These are phyloP conservation scores for Lentinula novae-zelandiae DNA, from an alignment of 1,284 basidiomycete genomes.

Conservation along the genomic window DNA sequence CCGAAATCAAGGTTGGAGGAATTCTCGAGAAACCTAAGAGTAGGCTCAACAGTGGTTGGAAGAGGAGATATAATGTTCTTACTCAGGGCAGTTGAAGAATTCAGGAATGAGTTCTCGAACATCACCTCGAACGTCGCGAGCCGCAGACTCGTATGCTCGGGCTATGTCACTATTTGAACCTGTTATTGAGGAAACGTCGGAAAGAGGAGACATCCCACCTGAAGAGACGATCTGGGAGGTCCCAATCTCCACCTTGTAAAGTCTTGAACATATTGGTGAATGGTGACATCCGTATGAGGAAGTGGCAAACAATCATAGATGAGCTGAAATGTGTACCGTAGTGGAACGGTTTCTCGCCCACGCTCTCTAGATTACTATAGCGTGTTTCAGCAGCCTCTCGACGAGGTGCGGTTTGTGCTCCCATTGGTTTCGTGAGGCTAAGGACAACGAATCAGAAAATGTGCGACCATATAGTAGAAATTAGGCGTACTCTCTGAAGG, in stretches of 20 bases:
- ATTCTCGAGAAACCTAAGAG: slow-evolving; percentile 66
- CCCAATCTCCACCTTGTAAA: slow-evolving; percentile 91
- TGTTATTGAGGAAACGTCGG: too few relatives aligned
- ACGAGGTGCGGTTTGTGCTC: slow-evolving; percentile 76
- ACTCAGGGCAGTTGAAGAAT: slow-evolving; percentile 83
- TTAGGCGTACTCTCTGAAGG: slow-evolving; percentile 71
- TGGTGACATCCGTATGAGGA: slow-evolving; percentile 86
- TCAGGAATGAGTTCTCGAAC: slow-evolving; percentile 94
- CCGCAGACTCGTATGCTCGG: slow-evolving; percentile 83
- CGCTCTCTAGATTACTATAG: slow-evolving; percentile 76
- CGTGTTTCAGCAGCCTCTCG: slow-evolving; percentile 71
- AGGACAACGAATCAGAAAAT: slow-evolving; percentile 11
- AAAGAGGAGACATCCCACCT: slow-evolving; percentile 35
- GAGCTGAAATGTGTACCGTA: slow-evolving; percentile 96
- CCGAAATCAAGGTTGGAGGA: slow-evolving; percentile 81
- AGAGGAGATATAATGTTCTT: slow-evolving; percentile 18
- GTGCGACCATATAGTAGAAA: not conserved
- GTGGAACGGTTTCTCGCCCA: slow-evolving; percentile 86
- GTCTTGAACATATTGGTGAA: slow-evolving; percentile 93
- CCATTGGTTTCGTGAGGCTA: slow-evolving; percentile 87
- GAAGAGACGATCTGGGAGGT: slow-evolving; percentile 92
- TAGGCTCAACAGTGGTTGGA: not conserved
- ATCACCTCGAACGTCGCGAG: slow-evolving; percentile 85
- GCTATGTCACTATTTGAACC: slow-evolving; percentile 54
- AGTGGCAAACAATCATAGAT: slow-evolving; percentile 96